These are phyloP conservation scores for Tylopilus sp. DNA, from an alignment of 1,284 basidiomycete species.

Conservation along the genomic window DNA sequence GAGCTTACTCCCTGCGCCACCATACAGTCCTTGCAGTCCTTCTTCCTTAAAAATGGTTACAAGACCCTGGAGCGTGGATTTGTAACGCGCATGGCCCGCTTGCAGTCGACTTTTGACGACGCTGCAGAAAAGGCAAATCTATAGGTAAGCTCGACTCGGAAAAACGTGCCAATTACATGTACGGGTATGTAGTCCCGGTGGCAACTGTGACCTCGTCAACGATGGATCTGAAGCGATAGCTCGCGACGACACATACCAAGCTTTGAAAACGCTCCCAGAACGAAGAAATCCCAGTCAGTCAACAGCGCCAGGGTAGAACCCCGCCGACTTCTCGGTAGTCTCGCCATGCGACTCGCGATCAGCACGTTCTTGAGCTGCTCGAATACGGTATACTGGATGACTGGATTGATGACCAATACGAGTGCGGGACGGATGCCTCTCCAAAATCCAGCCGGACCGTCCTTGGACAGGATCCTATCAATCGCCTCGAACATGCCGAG, in stretches of 20 bases:
- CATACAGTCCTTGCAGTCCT: slow-evolving; percentile 79
- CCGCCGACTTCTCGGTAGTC: slow-evolving; percentile 43
- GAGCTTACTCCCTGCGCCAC: slow-evolving; percentile 81
- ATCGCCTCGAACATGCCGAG: slow-evolving; percentile 70
- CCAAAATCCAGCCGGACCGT: slow-evolving; percentile 84
- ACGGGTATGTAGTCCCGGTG: slow-evolving; percentile 72
- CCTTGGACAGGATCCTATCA: slow-evolving; percentile 69
- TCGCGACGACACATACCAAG: slow-evolving; percentile 49
- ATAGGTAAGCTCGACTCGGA: slow-evolving; percentile 5
- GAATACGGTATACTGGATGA: slow-evolving; percentile 85
- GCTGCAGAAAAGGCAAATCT: slow-evolving; percentile 36
- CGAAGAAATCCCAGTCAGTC: slow-evolving; percentile 84
- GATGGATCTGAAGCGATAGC: neutral
- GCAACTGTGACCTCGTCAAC: slow-evolving; percentile 49
- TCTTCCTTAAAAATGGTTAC: slow-evolving; percentile 71
- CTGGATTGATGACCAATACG: slow-evolving; percentile 92
- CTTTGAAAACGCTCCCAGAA: slow-evolving; percentile 86
- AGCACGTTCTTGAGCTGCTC: slow-evolving; percentile 85
- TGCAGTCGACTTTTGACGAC: slow-evolving; percentile 83
- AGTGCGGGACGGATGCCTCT: slow-evolving; percentile 95
- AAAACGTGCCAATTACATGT: slow-evolving; percentile 52
- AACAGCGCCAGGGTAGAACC: slow-evolving; percentile 50
- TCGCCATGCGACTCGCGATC: slow-evolving; percentile 55
- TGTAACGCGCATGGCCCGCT: slow-evolving; percentile 68
- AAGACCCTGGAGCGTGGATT: slow-evolving; percentile 68